These are phyloP conservation scores for Beauveria sp. DNA, from an alignment of 2,329 filamentous ascomycete genomes.

Conservation along the genomic window DNA sequence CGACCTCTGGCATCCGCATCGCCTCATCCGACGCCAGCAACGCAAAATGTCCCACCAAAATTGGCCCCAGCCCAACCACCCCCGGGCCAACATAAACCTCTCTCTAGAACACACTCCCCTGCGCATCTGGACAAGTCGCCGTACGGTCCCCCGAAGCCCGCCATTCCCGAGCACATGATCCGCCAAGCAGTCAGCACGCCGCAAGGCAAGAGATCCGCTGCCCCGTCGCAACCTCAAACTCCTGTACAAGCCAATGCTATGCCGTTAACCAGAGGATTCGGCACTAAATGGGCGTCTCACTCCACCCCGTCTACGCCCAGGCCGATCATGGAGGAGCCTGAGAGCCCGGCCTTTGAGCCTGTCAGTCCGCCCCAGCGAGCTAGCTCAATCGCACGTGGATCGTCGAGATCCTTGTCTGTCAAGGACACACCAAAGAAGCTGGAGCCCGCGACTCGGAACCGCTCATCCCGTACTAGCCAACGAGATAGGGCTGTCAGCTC, in stretches of 20 bases:
- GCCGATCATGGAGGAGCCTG: conserved; percentile 28
- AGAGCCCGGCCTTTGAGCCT: conserved; percentile 50
- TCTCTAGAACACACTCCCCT: conserved; percentile 19
- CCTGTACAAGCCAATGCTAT: conserved; percentile 24
- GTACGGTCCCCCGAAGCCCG: conserved; percentile 28
- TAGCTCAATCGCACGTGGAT: conserved; percentile 27
- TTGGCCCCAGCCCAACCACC: conserved; percentile 17
- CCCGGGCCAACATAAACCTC: conserved; percentile 22
- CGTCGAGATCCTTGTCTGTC: conserved; percentile 19
- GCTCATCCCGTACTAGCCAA: conserved; percentile 29
- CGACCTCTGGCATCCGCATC: conserved; percentile 27
- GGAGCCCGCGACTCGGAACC: conserved; percentile 19
- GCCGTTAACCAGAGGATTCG: conserved; percentile 30
- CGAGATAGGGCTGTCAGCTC: conserved; percentile 27
- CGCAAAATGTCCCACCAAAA: conserved; percentile 21
- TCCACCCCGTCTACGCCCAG: conserved; percentile 52
- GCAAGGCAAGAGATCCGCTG: conserved; percentile 24
- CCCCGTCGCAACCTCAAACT: conserved; percentile 27
- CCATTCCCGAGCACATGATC: conserved; percentile 34
- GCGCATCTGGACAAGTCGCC: conserved; percentile 25
- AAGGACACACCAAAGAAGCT: conserved; percentile 16
- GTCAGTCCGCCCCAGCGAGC: conserved; percentile 45
- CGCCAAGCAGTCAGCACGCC: conserved; percentile 29
- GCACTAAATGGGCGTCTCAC: conserved; percentile 52
- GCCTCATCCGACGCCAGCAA: conserved; percentile 19